Percentiles rank a stretch among this genome's conserved stretches.
Conservation (phyloP, 2,329 filamentous ascomycete genomes). For the Verticillium nubilum region DNA sequence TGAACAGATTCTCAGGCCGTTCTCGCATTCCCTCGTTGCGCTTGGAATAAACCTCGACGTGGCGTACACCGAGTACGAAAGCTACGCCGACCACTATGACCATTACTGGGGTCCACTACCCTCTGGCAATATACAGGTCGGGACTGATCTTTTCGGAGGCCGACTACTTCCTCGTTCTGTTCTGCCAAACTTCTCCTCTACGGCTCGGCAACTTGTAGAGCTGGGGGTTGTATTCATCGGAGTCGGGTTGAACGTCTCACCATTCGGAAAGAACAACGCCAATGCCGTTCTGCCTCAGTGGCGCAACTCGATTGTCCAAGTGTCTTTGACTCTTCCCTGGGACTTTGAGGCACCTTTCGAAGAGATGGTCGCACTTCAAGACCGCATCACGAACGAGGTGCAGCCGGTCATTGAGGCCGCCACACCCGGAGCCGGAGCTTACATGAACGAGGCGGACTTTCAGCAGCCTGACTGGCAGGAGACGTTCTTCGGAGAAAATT, state of each 20-base stretch:
- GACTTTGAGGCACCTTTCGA: conserved; percentile 3
- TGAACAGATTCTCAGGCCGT: conserved; percentile 32
- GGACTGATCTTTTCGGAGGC: conserved; percentile 23
- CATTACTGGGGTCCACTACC: conserved; percentile 14
- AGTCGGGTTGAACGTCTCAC: conserved; percentile 8
- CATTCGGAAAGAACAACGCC: conserved; percentile 24
- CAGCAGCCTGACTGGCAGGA: conserved; percentile 23
- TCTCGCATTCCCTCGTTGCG: conserved; percentile 21
- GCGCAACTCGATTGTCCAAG: conserved; percentile 32
- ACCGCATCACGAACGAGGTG: conserved; percentile 23
- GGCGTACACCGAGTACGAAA: conserved; percentile 23
- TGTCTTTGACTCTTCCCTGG: conserved; percentile 18
- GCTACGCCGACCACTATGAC: conserved; percentile 15
- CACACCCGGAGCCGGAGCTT: conserved; percentile 17
- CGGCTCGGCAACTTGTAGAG: neutral
- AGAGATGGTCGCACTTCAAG: conserved; percentile 14
- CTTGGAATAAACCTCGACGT: conserved; percentile 20
- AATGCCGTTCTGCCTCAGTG: conserved; percentile 33
- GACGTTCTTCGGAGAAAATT: conserved; percentile 24
- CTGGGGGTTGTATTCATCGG: conserved; percentile 8
- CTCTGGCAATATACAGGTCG: conserved; percentile 21
- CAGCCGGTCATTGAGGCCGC: conserved; percentile 21
- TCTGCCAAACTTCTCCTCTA: conserved; percentile 1
- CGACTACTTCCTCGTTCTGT: conserved; percentile 23
- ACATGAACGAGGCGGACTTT: conserved; percentile 25